phyloP scores from a whole-genome alignment of 1,139 yeast genomes.

The Hansenula anomala region DNA sequence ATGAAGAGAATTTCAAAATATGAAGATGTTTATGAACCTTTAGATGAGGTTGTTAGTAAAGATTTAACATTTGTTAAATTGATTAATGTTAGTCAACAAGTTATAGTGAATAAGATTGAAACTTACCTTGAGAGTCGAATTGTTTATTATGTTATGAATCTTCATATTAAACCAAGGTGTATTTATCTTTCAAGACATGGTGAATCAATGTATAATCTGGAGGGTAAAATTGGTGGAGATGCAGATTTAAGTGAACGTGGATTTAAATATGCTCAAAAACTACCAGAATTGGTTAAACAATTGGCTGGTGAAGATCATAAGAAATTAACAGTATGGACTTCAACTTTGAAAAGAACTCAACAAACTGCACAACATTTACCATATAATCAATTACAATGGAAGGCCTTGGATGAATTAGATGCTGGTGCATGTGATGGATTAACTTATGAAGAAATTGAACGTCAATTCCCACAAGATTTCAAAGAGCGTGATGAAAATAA shows the following conservation, averaged over 20 bases:
- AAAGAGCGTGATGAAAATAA: conserved; percentile 94
- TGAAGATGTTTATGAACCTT: conserved; percentile 69
- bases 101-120: conserved; percentile 81
- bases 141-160: conserved; percentile 92
- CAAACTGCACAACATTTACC: conserved; percentile 86
- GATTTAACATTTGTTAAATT: conserved; percentile 80
- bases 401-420: conserved; percentile 93
- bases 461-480: conserved; percentile 86
- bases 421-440: conserved; percentile 98
- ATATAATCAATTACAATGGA: conserved; percentile 86
- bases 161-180: conserved; percentile 86
- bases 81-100: conserved; percentile 83
- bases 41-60: conserved; percentile 51
- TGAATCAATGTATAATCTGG: conserved; percentile 85
- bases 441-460: conserved; percentile 84
- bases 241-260: conserved; percentile 86
- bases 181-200: conserved; percentile 96
- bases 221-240: conserved; percentile 96
- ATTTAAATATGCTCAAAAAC: conserved; percentile 72
- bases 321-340: conserved; percentile 91
- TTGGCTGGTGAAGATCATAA: conserved; percentile 74
- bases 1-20: conserved; percentile 68
- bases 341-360: conserved; percentile 87
- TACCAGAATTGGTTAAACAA: conserved; percentile 72
- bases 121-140: conserved; percentile 88